Conservation (phyloP, 2,329 filamentous ascomycete species). For the Penicillium sp. region DNA sequence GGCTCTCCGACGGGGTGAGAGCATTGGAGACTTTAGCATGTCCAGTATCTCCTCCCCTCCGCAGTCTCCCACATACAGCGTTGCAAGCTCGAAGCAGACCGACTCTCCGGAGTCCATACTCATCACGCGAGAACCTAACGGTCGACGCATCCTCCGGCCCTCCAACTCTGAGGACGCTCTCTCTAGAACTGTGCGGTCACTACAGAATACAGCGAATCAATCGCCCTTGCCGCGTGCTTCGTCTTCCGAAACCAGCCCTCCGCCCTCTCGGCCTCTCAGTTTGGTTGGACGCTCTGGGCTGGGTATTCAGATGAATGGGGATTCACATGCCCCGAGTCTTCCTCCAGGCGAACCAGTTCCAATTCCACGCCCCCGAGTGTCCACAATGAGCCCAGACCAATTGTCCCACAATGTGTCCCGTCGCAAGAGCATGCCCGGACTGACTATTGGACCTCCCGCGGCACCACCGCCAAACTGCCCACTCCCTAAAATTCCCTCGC, state of each 20-base stretch:
- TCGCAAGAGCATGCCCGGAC: conserved; percentile 38
- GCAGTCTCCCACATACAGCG: conserved; percentile 34
- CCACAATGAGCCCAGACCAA: conserved; percentile 15
- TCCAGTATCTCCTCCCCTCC: conserved; percentile 34
- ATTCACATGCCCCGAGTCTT: conserved; percentile 6
- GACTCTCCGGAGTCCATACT: conserved; percentile 25
- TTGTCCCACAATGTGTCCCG: conserved; percentile 23
- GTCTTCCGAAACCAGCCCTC: conserved; percentile 15
- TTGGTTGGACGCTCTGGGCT: conserved; percentile 19
- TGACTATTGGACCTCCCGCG: conserved; percentile 32
- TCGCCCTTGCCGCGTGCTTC: conserved; percentile 20
- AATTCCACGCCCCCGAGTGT: conserved; percentile 18
- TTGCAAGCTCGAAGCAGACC: conserved; percentile 25
- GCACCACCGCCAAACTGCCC: conserved; percentile 39
- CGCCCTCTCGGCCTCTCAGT: conserved; percentile 27
- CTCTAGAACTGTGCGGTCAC: conserved; percentile 18
- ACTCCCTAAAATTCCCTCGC: conserved; percentile 35
- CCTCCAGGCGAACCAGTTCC: conserved; percentile 15
- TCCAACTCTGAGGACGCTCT: conserved; percentile 36
- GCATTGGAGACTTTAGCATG: conserved; percentile 21
- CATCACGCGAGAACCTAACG: conserved; percentile 14
- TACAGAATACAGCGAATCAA: conserved; percentile 15
- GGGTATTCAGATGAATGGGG: conserved; percentile 15
- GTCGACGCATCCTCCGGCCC: conserved; percentile 27
- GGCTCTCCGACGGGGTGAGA: conserved; percentile 16